A percentile compares a stretch with the other conserved stretches of the same genome.
phyloP scores from a whole-genome alignment of 805 yeast genomes.

The Ogataea neopini region DNA sequence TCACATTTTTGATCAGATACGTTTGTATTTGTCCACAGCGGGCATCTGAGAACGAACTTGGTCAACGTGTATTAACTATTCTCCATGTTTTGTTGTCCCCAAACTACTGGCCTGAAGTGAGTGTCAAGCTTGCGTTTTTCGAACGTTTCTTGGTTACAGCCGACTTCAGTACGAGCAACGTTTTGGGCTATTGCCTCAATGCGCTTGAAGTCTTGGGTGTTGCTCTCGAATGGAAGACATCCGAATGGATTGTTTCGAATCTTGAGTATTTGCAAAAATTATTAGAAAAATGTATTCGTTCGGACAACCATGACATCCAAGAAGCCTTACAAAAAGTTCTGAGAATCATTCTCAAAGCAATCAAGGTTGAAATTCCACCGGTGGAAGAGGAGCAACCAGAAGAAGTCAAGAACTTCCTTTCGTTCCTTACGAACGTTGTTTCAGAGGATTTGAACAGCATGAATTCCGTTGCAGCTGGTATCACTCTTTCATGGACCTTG shows the following conservation, averaged over 20 bases:
- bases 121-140: slow-evolving; percentile 82
- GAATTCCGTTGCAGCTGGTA: slow-evolving; percentile 84
- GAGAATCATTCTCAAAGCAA: slow-evolving; percentile 65
- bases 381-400: slow-evolving; percentile 58
- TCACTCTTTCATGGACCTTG: slow-evolving; percentile 78
- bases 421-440: slow-evolving; percentile 63
- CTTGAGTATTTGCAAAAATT: slow-evolving; percentile 67
- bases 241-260: slow-evolving; percentile 78
- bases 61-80: slow-evolving; percentile 78
- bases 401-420: slow-evolving; percentile 61
- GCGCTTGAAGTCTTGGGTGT: slow-evolving; percentile 88
- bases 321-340: slow-evolving; percentile 78
- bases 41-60: slow-evolving; percentile 80
- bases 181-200: slow-evolving; percentile 79
- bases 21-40: slow-evolving; percentile 84
- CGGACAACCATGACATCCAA: slow-evolving; percentile 85
- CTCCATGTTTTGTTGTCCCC: slow-evolving; percentile 72
- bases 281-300: slow-evolving; percentile 76
- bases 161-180: slow-evolving; percentile 67
- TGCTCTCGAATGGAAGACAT: slow-evolving; percentile 72
- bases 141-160: slow-evolving; percentile 82
- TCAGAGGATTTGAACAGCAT: slow-evolving; percentile 73
- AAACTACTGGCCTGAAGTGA: slow-evolving; percentile 82
- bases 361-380: slow-evolving; percentile 45
- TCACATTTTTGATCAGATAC: slow-evolving; percentile 83